Conservation (phyloP, 257 asterid species). For the Forsythia suspensa region DNA sequence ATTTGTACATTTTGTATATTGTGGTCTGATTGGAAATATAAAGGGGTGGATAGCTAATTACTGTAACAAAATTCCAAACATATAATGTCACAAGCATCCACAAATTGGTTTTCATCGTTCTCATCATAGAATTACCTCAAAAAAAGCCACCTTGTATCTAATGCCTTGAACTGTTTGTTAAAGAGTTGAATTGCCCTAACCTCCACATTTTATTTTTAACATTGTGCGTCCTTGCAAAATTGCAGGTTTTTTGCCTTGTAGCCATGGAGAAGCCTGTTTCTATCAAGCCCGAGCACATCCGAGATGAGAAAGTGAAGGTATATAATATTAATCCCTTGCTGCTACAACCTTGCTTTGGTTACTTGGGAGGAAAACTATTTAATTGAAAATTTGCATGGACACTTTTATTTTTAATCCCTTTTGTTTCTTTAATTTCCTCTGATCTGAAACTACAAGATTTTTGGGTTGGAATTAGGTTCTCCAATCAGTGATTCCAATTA, state of each 20-base stretch:
- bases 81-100: neutral
- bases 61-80: neutral
- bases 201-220: neutral
- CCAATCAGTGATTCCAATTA: slow-evolving; percentile 81
- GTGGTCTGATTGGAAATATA: neutral
- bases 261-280: slow-evolving; percentile 97
- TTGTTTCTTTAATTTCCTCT: neutral
- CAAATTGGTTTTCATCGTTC: neutral
- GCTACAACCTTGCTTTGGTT: neutral
- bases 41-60: slow-evolving; percentile 3
- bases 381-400: neutral
- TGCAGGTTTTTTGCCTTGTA: slow-evolving; percentile 88
- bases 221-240: neutral
- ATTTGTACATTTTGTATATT: slow-evolving; percentile 6
- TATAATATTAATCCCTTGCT: neutral
- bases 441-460: neutral
- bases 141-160: neutral
- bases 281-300: slow-evolving; percentile 74
- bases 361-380: neutral
- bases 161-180: neutral
- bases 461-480: slow-evolving; percentile 64
- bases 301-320: slow-evolving; percentile 98
- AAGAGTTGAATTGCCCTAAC: neutral
- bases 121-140: neutral
- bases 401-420: neutral